Base-by-base conservation (phyloP, 208 protist species). In the Phytomonas serpens region DNA sequence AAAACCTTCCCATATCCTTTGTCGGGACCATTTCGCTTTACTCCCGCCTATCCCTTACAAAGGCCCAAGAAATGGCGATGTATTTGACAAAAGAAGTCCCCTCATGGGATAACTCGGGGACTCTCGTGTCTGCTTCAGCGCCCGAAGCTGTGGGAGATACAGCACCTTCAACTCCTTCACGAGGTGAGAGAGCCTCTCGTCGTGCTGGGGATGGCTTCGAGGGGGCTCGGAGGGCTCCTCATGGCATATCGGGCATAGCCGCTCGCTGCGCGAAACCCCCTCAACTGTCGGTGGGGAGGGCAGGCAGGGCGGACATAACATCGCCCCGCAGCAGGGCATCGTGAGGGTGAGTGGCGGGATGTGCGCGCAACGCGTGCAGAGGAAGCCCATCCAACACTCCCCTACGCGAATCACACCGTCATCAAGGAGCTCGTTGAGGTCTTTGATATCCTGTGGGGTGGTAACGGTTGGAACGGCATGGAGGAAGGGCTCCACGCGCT, bases 101-200 rank as follows among this genome's bases (percentile, higher is more conserved):
- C 68, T 42, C 4, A 68, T 40, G 29, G 29, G 38, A 27, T 80
- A 72, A 36, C 64, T 72, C 6, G 78, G 64, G 11, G 71, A 62
- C 32, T 69, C 64, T 30, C 61, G 61, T 23, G 68, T 68, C 64
- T 75, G 68, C 10, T 67, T 71, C 47, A 71, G 42, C 14, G 62
- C 64, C 27, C 73, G 67, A 5, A 90, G 74, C 72, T 94, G 86
- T 2, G 85, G 83, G 19, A 78, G 69, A 72, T 91, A 89, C 14
- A 94, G 71, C 72, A 94, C 86, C 69, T 87, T 85, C 27, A 92
- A 76, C 72, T 94, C 89, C 38, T 85, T 82, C 65, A 92, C 83
- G n/a, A 92, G 64, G 5, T 76, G 77, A 27, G 78, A 71, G 47
- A 92, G 78, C 70, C 82, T 75, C 29, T 63, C 74, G 70, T 92